phyloP scores from a whole-genome alignment of 2,329 filamentous ascomycete species.

The Fusarium tanahbumbuense region DNA sequence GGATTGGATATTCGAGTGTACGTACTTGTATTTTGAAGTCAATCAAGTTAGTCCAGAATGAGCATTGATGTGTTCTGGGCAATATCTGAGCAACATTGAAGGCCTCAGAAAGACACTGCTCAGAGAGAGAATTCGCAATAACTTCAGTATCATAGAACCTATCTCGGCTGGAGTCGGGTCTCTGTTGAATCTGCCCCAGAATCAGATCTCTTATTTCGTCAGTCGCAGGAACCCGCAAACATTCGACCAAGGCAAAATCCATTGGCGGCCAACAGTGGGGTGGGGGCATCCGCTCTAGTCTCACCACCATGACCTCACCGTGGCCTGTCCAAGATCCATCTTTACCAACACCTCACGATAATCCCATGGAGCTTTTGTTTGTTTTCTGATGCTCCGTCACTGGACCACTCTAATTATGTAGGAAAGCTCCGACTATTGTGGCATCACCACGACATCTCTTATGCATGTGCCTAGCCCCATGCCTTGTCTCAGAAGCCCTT shows the following conservation, averaged over 20 bases:
- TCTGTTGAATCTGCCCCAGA: constrained; percentile 18
- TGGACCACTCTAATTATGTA: background rate
- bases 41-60: constrained; percentile 2
- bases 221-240: constrained; percentile 19
- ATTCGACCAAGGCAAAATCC: constrained; percentile 33
- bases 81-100: constrained; percentile 5
- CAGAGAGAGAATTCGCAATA: background rate
- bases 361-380: background rate
- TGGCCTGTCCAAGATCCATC: constrained; percentile 26
- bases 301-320: constrained; percentile 45
- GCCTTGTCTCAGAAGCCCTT: constrained; percentile 11
- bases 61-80: constrained; percentile 10
- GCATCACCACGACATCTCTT: constrained; percentile 23
- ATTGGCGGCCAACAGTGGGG: constrained; percentile 31
- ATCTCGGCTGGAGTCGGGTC: constrained; percentile 37
- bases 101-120: background rate
- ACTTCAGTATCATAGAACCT: constrained; percentile 14
- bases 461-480: constrained; percentile 12
- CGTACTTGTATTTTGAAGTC: background rate
- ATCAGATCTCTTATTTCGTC: constrained; percentile 1
- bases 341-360: background rate
- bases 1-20: constrained; percentile 20
- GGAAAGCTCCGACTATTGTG: constrained; percentile 23
- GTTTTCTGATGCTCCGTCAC: background rate
- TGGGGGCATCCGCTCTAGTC: constrained; percentile 28